These are phyloP conservation scores for Elongisporangium senticosum DNA, from an alignment of 352 stramenopile genomes.

Conservation along the genomic window DNA sequence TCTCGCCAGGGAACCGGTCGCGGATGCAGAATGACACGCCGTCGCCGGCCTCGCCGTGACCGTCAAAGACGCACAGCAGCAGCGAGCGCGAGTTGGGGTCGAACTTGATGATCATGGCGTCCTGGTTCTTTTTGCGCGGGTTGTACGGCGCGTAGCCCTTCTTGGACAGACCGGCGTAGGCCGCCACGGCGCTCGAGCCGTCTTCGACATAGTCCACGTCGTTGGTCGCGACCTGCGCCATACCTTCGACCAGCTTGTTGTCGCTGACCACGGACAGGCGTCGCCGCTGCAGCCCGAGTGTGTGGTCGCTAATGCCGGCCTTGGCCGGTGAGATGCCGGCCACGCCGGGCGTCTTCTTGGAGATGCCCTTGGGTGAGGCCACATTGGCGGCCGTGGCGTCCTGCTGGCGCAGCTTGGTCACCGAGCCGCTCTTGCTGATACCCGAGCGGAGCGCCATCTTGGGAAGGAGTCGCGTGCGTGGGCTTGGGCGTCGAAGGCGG, in stretches of 20 bases:
- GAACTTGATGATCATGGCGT: slow-evolving; percentile 94
- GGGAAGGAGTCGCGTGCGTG: neutral
- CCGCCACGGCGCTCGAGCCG: slow-evolving; percentile 44
- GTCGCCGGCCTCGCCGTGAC: slow-evolving; percentile 94
- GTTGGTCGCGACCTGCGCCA: slow-evolving; percentile 54
- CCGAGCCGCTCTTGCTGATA: slow-evolving; percentile 39
- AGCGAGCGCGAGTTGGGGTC: slow-evolving; percentile 89
- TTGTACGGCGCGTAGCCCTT: slow-evolving; percentile 91
- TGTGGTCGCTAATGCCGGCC: slow-evolving; percentile 39
- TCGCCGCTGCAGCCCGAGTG: slow-evolving; percentile 55
- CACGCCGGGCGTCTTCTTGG: slow-evolving; percentile 55
- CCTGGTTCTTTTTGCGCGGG: slow-evolving; percentile 97
- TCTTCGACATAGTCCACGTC: slow-evolving; percentile 65
- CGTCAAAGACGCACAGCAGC: slow-evolving; percentile 95
- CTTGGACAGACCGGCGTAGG: slow-evolving; percentile 78
- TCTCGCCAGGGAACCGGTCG: slow-evolving; percentile 82
- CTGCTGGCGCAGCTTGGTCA: slow-evolving; percentile 53
- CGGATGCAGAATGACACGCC: slow-evolving; percentile 88
- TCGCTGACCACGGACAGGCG: slow-evolving; percentile 70
- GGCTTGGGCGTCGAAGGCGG: neutral
- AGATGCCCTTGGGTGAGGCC: slow-evolving; percentile 77
- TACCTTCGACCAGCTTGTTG: slow-evolving; percentile 78
- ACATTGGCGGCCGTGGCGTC: slow-evolving; percentile 62
- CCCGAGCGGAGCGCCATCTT: slow-evolving; percentile 36
- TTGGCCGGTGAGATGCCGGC: slow-evolving; percentile 31